Conservation (phyloP, 768 basidiomycete genomes). For the Gloeostereum incarnatum region DNA sequence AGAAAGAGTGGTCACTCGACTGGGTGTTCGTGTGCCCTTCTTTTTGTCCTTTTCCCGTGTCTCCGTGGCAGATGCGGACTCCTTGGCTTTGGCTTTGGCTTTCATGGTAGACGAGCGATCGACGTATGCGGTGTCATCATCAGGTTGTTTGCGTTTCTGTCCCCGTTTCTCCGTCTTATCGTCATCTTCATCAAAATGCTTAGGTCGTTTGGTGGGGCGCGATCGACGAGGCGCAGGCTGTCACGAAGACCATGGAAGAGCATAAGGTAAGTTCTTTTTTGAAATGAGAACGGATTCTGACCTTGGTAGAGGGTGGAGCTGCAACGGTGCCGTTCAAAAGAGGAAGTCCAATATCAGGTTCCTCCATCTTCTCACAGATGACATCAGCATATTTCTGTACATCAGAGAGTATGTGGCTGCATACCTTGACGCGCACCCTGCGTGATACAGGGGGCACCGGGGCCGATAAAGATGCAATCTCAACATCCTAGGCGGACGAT, state of each 20-base stretch:
- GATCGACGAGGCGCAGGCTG: conserved; percentile 2
- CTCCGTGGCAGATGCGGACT: not conserved
- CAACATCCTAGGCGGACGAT: conserved; percentile 2
- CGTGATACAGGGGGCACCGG: conserved; percentile 1
- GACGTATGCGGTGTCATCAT: conserved; percentile 23
- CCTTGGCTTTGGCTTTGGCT: conserved; percentile 10
- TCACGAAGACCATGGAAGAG: conserved; percentile 8
- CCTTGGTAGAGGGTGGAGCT: conserved; percentile 9
- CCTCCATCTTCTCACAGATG: conserved; percentile 7
- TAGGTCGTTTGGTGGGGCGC: conserved; percentile 13
- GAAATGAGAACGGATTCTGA: not conserved
- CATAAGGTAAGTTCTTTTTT: conserved; percentile 6
- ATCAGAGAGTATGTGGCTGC: not conserved
- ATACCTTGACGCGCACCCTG: conserved; percentile 8
- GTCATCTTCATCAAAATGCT: conserved; percentile 18
- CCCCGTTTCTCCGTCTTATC: conserved; percentile 12
- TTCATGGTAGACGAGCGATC: conserved; percentile 3
- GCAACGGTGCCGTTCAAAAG: conserved; percentile 11
- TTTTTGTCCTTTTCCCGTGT: conserved; percentile 7
- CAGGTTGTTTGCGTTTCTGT: conserved; percentile 27
- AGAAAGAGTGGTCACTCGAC: conserved; percentile 12
- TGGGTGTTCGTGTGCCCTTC: conserved; percentile 19
- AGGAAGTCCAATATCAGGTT: conserved; percentile 11
- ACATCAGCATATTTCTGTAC: not conserved
- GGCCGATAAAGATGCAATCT: not conserved